Evolutionary conservation across 441 rosid genomes (phyloP).

Genomic region (Geranium incanum): DNA sequence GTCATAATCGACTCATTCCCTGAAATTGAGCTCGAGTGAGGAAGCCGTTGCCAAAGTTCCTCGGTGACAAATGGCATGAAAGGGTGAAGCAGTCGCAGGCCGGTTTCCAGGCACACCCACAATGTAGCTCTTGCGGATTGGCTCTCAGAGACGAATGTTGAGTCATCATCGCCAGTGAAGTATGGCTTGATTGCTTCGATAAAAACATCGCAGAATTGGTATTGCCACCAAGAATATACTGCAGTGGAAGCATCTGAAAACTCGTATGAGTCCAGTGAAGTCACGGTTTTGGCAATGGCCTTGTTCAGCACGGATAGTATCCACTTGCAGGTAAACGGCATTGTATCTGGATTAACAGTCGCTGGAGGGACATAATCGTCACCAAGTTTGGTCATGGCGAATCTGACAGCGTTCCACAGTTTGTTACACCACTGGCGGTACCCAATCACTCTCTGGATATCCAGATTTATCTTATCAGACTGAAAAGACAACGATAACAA

Average conservation of each 20-base stretch:
- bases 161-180: constrained; percentile 55
- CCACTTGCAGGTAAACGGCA: constrained; percentile 89
- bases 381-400: constrained; percentile 89
- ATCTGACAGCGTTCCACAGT: constrained; percentile 91
- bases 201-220: constrained; percentile 85
- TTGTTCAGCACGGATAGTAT: constrained; percentile 71
- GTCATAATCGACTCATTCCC: constrained; percentile 70
- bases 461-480: constrained; percentile 92
- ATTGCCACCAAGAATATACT: constrained; percentile 92
- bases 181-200: constrained; percentile 87
- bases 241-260: constrained; percentile 72
- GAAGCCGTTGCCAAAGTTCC: constrained; percentile 94
- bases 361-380: constrained; percentile 52
- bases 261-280: constrained; percentile 54
- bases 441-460: constrained; percentile 88
- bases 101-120: constrained; percentile 81
- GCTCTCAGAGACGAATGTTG: constrained; percentile 53
- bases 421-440: constrained; percentile 99
- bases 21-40: constrained; percentile 34
- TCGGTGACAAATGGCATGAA: constrained; percentile 93
- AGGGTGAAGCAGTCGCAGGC: constrained; percentile 89
- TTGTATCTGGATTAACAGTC: constrained; percentile 30
- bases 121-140: constrained; percentile 57
- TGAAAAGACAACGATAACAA: constrained; percentile 22
- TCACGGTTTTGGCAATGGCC: constrained; percentile 54